Percentiles rank a stretch among this genome's conserved stretches.
Evolutionary conservation across 257 asterid genomes (phyloP).

Genomic region (Jacaranda mimosifolia): DNA sequence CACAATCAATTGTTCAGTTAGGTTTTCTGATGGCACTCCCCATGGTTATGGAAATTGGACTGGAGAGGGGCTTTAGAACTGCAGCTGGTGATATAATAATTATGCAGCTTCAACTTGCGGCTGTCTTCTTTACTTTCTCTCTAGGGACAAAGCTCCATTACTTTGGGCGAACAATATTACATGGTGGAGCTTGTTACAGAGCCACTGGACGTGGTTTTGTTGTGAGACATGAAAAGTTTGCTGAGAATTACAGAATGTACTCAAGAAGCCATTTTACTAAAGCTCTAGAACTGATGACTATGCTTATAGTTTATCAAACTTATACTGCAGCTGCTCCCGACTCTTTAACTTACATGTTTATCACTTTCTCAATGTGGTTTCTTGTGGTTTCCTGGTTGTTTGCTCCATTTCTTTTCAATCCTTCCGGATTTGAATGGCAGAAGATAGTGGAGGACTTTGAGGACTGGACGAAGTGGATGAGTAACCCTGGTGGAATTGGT

Average conservation of each 20-base stretch:
- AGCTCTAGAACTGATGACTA: constrained; percentile 76
- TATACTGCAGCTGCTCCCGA: constrained; percentile 60
- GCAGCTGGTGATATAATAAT: constrained; percentile 81
- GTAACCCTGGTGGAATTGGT: constrained; percentile 82
- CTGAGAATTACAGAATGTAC: constrained; percentile 95
- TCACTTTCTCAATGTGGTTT: constrained; percentile 85
- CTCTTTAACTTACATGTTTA: constrained; percentile 40
- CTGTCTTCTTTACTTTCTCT: constrained; percentile 94
- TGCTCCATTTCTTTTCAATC: constrained; percentile 92
- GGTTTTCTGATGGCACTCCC: constrained; percentile 92
- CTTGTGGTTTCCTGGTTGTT: constrained; percentile 87
- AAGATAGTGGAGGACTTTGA: constrained; percentile 96
- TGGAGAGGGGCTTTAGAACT: constrained; percentile 90
- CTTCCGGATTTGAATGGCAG: constrained; percentile 98
- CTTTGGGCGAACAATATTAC: constrained; percentile 90
- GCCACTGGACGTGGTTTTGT: constrained; percentile 99
- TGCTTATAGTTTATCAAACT: constrained; percentile 69
- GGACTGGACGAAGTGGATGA: constrained; percentile 94
- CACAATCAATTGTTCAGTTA: constrained; percentile 90
- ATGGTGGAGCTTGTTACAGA: constrained; percentile 95
- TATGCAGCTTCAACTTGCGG: constrained; percentile 92
- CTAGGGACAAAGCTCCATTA: constrained; percentile 96
- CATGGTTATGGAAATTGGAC: constrained; percentile 98
- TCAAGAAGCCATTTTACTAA: constrained; percentile 94
- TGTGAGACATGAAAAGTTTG: constrained; percentile 87